Conservation (phyloP, 495 filamentous ascomycete species). For the Penicillium paradoxum region DNA sequence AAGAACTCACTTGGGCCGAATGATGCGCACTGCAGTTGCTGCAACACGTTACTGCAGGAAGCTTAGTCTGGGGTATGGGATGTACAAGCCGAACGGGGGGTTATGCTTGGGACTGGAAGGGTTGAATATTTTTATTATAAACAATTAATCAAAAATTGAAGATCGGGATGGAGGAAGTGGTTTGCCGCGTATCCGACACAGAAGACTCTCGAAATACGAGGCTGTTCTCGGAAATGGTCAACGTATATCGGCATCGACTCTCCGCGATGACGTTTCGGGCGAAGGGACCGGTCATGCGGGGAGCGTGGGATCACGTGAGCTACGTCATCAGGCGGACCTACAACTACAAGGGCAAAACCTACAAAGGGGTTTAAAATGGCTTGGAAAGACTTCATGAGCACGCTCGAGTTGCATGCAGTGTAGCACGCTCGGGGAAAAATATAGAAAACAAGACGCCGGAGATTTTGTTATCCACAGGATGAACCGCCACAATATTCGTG, state of each 20-base stretch:
- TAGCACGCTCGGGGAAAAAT: constrained; percentile 23
- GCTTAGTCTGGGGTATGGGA: constrained; percentile 1
- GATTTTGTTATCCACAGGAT: constrained; percentile 27
- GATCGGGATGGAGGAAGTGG: neutral
- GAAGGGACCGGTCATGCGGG: constrained; percentile 29
- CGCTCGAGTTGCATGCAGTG: constrained; percentile 12
- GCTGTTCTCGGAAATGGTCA: neutral
- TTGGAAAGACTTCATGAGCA: constrained; percentile 7
- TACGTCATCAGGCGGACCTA: constrained; percentile 2
- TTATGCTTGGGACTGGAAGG: neutral
- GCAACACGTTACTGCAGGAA: constrained; percentile 1
- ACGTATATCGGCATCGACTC: neutral
- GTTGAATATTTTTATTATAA: neutral
- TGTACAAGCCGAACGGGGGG: neutral
- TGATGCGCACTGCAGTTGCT: neutral
- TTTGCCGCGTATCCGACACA: neutral
- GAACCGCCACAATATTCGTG: constrained; percentile 14
- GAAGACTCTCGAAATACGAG: neutral
- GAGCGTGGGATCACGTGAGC: constrained; percentile 9
- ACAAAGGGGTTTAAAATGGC: neutral
- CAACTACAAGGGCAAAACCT: constrained; percentile 1
- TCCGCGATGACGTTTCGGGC: constrained; percentile 34
- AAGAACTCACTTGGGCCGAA: constrained; percentile 8
- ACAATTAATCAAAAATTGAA: neutral
- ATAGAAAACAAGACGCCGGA: constrained; percentile 10